Percentiles rank a stretch among this genome's conserved stretches.
Evolutionary conservation across 768 basidiomycete species (phyloP).

Genomic region (Lactarius sp.): DNA sequence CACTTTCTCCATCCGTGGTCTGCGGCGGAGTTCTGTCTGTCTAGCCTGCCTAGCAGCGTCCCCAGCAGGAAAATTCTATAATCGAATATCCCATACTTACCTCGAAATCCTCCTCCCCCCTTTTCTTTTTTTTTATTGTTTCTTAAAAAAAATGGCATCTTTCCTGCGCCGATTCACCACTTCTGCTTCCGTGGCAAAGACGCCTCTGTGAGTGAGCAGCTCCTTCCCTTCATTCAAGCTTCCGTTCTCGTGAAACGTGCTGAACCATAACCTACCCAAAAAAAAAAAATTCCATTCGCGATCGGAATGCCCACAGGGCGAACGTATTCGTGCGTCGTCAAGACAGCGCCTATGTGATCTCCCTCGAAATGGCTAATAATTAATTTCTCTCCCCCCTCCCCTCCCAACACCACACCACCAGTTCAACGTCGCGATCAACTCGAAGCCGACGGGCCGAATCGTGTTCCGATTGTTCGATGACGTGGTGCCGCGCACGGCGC

Average conservation of each 20-base stretch:
- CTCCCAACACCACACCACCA: no score
- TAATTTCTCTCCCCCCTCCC: no score
- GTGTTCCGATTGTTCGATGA: slow-evolving; percentile 82
- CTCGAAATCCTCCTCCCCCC: no score
- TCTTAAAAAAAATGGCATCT: slow-evolving; percentile 24
- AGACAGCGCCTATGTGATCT: background rate
- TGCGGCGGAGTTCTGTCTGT: no score
- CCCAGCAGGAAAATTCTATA: no score
- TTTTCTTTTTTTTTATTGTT: background rate
- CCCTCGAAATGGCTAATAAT: no score
- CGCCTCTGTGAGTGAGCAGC: slow-evolving; percentile 21
- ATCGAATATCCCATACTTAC: no score
- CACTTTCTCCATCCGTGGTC: no score
- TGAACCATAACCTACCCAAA: background rate
- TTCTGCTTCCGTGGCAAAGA: slow-evolving; percentile 22
- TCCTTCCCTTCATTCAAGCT: no score
- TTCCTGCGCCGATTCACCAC: slow-evolving; percentile 27
- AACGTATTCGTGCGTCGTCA: slow-evolving; percentile 29
- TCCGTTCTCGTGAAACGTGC: no score
- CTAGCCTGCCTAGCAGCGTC: no score
- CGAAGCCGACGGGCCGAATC: slow-evolving; percentile 59
- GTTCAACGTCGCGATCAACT: slow-evolving; percentile 65
- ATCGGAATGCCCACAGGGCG: slow-evolving; percentile 19
- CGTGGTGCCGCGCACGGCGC: slow-evolving; percentile 72
- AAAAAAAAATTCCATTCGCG: no score